These are phyloP conservation scores for Eimeria necatrix DNA, from an alignment of 169 alveolate genomes.

Conservation along the genomic window DNA sequence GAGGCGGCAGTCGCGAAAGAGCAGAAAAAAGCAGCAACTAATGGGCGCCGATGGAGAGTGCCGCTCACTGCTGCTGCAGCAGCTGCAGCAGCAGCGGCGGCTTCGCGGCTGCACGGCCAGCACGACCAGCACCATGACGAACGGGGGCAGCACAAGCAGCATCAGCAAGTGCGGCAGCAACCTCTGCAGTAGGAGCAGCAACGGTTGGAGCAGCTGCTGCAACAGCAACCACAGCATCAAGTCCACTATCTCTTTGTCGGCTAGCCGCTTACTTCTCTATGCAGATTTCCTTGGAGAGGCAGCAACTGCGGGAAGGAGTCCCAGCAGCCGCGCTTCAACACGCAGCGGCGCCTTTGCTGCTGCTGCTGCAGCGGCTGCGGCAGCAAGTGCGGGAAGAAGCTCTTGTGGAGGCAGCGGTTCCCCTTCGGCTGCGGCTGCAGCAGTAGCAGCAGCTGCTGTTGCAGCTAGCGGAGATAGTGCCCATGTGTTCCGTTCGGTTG, in stretches of 20 bases:
- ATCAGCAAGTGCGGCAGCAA: conserved; percentile 33
- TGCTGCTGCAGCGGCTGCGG: conserved; percentile 54
- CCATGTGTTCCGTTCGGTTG: conserved; percentile 10
- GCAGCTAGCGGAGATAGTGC: conserved; percentile 16
- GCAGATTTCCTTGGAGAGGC: conserved; percentile 66
- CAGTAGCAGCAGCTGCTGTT: conserved; percentile 20
- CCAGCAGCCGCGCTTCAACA: conserved; percentile 54
- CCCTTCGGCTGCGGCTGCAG: conserved; percentile 1
- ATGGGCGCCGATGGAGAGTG: conserved; percentile 22
- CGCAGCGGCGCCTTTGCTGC: conserved; percentile 16
- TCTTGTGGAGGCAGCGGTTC: not conserved
- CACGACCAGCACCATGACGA: conserved; percentile 54
- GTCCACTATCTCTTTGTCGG: conserved; percentile 8
- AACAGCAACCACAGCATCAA: conserved; percentile 49
- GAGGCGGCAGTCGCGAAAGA: not conserved
- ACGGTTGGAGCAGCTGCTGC: conserved; percentile 61
- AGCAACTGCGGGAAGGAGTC: conserved; percentile 15
- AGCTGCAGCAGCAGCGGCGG: conserved; percentile 59
- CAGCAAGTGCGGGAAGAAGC: conserved; percentile 1
- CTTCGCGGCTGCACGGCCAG: conserved; percentile 50
- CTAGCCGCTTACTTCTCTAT: conserved; percentile 17
- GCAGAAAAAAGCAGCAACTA: conserved; percentile 31
- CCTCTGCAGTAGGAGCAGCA: conserved; percentile 55
- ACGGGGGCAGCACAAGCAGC: conserved; percentile 48
- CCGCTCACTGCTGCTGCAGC: conserved; percentile 1